Base-by-base conservation (phyloP, 805 yeast genomes). In the Maudiozyma bulderi region DNA sequence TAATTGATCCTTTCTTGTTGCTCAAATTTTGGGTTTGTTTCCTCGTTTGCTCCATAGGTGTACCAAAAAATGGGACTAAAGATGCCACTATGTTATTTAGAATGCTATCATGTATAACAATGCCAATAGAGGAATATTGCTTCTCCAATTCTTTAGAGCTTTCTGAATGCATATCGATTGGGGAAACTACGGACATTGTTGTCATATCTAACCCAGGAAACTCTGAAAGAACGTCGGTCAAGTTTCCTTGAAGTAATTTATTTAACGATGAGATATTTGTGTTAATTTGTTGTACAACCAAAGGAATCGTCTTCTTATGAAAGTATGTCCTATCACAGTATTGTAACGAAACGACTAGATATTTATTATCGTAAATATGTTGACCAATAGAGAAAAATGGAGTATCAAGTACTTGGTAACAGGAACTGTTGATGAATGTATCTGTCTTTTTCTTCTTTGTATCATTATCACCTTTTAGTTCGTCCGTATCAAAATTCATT, bases 321-420 rank as follows among this genome's bases (percentile, higher is more conserved):
- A 30, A 40, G 11, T 28, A 28, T 40, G 43, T n/a, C 9, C 31
- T 34, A 40, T 54, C 54, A 28, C 43, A 44, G 37, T 46, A 51
- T 32, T 53, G 56, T 26, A 50, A 44, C 26, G 50, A 49, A 26
- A 54, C 39, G 26, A 49, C 29, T 9, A 48, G 48, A 43, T 38
- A 51, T 32, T 34, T 41, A 20, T 42, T 15, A 37, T 44, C 42
- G 48, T 50, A 54, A 10, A 49, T 43, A n/a, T 44, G 30, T 37
- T 43, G 48, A 30, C 40, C 43, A 15, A 49, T 40, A 6, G 53
- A 49, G 30, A 49, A 44, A 8, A 51, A 31, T 3, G 50, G 46
- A 3, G 45, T n/a, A 11, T 48, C 40, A 14, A 43, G 34, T 38
- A 50, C 26, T 10, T 40, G 45, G 15, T 26, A 5, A 5, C 40